A percentile compares a stretch with the other conserved stretches of the same genome.
Evolutionary conservation across 345 rosid species (phyloP).

Genomic region (Eucalyptus urophylla): DNA sequence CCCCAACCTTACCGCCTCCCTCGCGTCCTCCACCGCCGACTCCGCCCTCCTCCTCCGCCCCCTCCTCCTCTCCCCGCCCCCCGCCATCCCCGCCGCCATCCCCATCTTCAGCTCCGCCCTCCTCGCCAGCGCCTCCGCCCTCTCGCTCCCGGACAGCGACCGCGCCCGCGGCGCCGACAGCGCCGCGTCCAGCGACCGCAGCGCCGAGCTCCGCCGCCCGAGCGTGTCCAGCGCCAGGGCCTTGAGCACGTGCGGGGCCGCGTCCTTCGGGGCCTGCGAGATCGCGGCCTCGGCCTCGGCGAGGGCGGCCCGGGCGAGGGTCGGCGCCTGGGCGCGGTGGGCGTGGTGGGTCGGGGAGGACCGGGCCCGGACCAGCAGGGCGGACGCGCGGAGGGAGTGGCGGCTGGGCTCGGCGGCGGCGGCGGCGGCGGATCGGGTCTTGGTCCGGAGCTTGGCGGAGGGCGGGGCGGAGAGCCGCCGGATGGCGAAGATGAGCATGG

Average conservation of each 20-base stretch:
- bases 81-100: constrained; percentile 22
- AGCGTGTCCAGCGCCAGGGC: constrained; percentile 36
- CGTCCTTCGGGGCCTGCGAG: constrained; percentile 37
- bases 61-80: background rate
- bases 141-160: constrained; percentile 20
- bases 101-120: constrained; percentile 51
- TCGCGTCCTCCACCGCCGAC: constrained; percentile 8
- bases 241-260: constrained; percentile 40
- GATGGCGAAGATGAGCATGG: background rate
- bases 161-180: constrained; percentile 31
- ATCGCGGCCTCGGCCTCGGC: constrained; percentile 38
- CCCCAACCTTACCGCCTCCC: constrained; percentile 22
- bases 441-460: background rate
- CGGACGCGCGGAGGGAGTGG: background rate
- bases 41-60: constrained; percentile 48
- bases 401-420: background rate
- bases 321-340: constrained; percentile 15
- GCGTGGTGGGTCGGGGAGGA: background rate
- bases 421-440: background rate
- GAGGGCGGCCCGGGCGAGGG: constrained; percentile 44
- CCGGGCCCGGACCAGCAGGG: background rate
- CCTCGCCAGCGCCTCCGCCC: constrained; percentile 10
- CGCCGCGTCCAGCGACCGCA: constrained; percentile 44
- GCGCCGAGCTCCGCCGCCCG: constrained; percentile 44
- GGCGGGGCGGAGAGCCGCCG: constrained; percentile 6